Conservation (phyloP, 768 basidiomycete species). For the Mycena galopus region DNA sequence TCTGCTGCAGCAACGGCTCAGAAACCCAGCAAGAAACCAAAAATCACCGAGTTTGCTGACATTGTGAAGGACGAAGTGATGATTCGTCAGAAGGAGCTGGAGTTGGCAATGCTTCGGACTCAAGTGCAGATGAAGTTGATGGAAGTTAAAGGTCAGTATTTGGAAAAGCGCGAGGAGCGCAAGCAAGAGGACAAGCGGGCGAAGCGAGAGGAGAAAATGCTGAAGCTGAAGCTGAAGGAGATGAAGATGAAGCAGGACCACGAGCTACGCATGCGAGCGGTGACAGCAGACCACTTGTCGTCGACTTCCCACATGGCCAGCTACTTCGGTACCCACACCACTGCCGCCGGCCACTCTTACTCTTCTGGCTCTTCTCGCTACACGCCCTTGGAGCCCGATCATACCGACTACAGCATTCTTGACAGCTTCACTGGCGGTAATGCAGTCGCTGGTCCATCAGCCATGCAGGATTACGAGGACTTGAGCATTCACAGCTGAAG, state of each 20-base stretch:
- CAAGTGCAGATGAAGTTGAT: neutral
- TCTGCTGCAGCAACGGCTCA: neutral
- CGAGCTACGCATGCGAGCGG: neutral
- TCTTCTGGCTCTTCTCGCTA: neutral
- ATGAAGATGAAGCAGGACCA: neutral
- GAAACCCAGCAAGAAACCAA: conserved; percentile 7
- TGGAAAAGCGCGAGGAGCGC: neutral
- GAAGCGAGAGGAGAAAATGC: neutral
- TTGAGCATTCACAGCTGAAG: too few relatives aligned
- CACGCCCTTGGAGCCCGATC: neutral
- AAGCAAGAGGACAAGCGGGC: too few relatives aligned
- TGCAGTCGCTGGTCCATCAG: neutral
- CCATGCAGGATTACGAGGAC: neutral
- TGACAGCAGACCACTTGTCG: neutral
- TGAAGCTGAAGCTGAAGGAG: neutral
- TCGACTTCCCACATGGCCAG: conserved; percentile 4
- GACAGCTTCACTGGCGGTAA: neutral
- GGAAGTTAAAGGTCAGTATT: neutral
- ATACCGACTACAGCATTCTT: neutral
- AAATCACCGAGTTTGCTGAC: conserved; percentile 2
- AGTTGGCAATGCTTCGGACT: neutral
- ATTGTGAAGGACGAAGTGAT: conserved; percentile 15
- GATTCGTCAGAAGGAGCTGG: conserved; percentile 18
- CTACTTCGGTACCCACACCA: neutral
- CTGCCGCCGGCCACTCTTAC: too few relatives aligned